phyloP scores from a whole-genome alignment of 1,284 basidiomycete genomes.

The Cerioporus squamosus region DNA sequence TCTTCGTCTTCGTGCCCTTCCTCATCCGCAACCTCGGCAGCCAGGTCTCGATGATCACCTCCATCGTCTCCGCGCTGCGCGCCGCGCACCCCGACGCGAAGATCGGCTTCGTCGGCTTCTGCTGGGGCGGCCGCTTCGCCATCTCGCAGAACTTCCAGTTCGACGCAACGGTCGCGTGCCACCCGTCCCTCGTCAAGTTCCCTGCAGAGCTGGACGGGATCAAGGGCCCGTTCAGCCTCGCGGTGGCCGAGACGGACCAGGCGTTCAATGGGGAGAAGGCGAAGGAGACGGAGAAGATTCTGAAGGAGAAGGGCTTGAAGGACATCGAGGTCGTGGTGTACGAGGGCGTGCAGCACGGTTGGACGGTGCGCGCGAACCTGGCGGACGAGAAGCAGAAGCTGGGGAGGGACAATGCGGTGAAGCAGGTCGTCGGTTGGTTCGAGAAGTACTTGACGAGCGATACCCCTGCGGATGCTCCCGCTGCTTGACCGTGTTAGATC shows the following conservation, averaged over 20 bases:
- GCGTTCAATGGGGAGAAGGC: slow-evolving; percentile 14
- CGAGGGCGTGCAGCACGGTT: slow-evolving; percentile 28
- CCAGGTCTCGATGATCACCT: slow-evolving; percentile 21
- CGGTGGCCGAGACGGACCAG: slow-evolving; percentile 18
- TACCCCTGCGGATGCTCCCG: neutral
- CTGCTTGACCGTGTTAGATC: neutral
- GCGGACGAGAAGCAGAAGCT: slow-evolving; percentile 21
- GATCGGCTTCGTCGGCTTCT: slow-evolving; percentile 30
- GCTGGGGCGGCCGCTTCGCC: slow-evolving; percentile 32
- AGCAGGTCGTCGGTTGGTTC: slow-evolving; percentile 28
- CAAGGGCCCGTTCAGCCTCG: slow-evolving; percentile 26
- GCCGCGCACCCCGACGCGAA: slow-evolving; percentile 16
- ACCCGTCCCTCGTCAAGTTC: slow-evolving; percentile 29
- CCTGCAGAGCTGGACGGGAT: slow-evolving; percentile 26
- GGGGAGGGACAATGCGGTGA: slow-evolving; percentile 26
- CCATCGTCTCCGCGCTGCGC: slow-evolving; percentile 17
- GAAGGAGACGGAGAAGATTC: slow-evolving; percentile 23
- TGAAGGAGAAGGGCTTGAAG: slow-evolving; percentile 20
- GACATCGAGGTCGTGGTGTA: slow-evolving; percentile 29
- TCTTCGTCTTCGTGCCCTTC: slow-evolving; percentile 26
- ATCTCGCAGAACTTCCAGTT: slow-evolving; percentile 28
- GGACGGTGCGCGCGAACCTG: slow-evolving; percentile 26
- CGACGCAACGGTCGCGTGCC: slow-evolving; percentile 28
- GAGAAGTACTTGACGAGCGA: slow-evolving; percentile 18
- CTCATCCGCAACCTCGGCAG: slow-evolving; percentile 24